Evolutionary conservation across 2,329 filamentous ascomycete species (phyloP), one percentile per base, ranked within the genome.

Genomic region (Cryphonectria parasitica): DNA sequence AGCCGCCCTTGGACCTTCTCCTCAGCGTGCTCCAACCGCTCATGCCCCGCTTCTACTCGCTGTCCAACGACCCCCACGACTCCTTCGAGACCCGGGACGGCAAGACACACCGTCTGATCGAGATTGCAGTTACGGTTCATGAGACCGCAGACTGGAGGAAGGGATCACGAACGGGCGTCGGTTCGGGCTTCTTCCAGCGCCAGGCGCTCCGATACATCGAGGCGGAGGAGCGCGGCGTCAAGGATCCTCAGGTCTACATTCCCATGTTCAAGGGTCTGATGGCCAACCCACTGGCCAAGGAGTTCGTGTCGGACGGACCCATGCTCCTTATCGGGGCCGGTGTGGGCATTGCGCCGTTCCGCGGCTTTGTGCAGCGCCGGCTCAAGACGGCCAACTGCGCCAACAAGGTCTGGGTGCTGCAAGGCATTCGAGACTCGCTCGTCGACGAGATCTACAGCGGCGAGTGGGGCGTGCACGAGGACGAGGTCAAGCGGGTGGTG

Each of bases 201-300:
- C 88, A 97, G 76, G 95, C 96, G 0, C 86, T 87, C 54, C 86
- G 87, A 74, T 92, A 92, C 78, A 87, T 95, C 75, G 86, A 88
- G 19, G 90, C 92, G 0, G 89, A 93, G 78, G 82, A 85, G 45
- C 82, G 85, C 2, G 91, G 91, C 63, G 84, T 87, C 68, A 80
- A 80, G 73, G 79, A 82, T 64, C 85, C 82, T 2, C 88, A 94
- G 74, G 78, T 98, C 22, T 90, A 93, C 75, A 85, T 98, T 6
- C 96, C 96, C 76, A 98, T 99, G 93, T 99, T 99, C 88, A 94
- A 97, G 77, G 96, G 96, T 0, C 86, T 99, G 60, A 99, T 99
- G 96, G 91, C 94, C 73, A 99, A 99, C 80, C 96, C 96, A 0
- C 87, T 99, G 1, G 96, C 95, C 15, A 92, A 91, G 78, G 90